Conservation (phyloP, 805 yeast species). For the Candida piceae region DNA sequence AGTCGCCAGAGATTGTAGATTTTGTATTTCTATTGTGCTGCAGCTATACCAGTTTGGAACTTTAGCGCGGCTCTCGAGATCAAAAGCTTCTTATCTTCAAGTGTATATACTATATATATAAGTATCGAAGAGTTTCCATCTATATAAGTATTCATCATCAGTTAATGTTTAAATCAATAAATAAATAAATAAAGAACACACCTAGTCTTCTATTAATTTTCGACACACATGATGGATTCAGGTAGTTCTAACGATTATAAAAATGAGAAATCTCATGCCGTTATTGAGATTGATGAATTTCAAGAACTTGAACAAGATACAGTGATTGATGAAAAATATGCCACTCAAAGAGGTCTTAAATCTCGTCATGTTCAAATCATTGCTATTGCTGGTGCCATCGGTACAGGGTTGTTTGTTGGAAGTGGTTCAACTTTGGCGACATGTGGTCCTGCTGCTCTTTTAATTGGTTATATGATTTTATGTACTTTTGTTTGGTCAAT, state of each 20-base stretch:
- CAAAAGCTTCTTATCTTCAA: too few species aligned
- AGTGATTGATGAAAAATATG: constrained; percentile 2
- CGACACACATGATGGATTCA: constrained; percentile 2
- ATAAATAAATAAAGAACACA: not conserved
- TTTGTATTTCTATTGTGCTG: too few species aligned
- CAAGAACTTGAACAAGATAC: not conserved
- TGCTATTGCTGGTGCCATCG: constrained; percentile 68
- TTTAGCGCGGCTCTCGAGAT: too few species aligned
- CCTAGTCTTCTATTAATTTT: too few species aligned
- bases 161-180: not conserved
- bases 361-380: constrained; percentile 54
- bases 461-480: constrained; percentile 58
- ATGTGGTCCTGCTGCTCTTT: constrained; percentile 37
- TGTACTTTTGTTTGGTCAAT: constrained; percentile 61
- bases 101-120: too few species aligned
- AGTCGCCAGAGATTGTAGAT: too few species aligned
- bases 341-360: constrained; percentile 37
- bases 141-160: too few species aligned
- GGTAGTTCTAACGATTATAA: constrained; percentile 1
- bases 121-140: too few species aligned
- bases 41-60: too few species aligned
- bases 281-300: not conserved
- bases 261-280: not conserved
- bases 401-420: constrained; percentile 53
- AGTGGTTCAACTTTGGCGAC: constrained; percentile 34